Conservation (phyloP, 768 basidiomycete species). For the Mycena sanguinolenta region DNA sequence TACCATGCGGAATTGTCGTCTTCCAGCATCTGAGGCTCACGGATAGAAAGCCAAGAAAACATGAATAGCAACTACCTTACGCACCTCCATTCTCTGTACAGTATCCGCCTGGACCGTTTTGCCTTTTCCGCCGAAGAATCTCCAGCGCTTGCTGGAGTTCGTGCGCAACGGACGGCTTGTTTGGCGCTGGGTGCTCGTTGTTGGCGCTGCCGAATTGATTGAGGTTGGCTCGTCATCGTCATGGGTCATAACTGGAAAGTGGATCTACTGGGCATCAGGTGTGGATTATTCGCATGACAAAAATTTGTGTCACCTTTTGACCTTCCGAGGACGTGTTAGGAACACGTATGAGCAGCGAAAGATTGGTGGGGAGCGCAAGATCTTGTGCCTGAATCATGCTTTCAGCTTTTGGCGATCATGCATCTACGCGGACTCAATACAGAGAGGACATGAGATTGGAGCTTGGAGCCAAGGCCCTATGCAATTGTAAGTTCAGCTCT, state of each 20-base stretch:
- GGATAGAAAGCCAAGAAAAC: neutral
- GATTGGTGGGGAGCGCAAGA: neutral
- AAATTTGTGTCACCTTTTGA: neutral
- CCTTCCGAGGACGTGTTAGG: conserved; percentile 5
- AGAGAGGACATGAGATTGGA: neutral
- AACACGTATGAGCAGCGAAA: conserved; percentile 17
- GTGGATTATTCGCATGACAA: neutral
- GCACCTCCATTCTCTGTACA: conserved; percentile 5
- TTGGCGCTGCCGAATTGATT: neutral
- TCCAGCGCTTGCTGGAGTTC: conserved; percentile 7
- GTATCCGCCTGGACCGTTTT: neutral
- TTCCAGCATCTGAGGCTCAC: conserved; percentile 21
- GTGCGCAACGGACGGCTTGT: neutral
- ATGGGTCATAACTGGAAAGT: conserved; percentile 3
- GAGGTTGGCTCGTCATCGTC: neutral
- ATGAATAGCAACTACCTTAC: neutral
- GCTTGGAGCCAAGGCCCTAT: conserved; percentile 3
- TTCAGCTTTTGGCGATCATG: neutral
- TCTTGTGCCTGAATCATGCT: neutral
- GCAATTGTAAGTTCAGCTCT: neutral
- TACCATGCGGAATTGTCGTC: conserved; percentile 24
- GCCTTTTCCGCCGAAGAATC: conserved; percentile 2
- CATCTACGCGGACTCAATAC: neutral
- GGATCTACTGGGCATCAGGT: conserved; percentile 1
- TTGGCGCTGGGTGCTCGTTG: neutral